Evolutionary conservation across 2,329 filamentous ascomycete genomes (phyloP), one percentile per base, ranked within the genome.

Genomic region (Rutstroemia sydowiana): DNA sequence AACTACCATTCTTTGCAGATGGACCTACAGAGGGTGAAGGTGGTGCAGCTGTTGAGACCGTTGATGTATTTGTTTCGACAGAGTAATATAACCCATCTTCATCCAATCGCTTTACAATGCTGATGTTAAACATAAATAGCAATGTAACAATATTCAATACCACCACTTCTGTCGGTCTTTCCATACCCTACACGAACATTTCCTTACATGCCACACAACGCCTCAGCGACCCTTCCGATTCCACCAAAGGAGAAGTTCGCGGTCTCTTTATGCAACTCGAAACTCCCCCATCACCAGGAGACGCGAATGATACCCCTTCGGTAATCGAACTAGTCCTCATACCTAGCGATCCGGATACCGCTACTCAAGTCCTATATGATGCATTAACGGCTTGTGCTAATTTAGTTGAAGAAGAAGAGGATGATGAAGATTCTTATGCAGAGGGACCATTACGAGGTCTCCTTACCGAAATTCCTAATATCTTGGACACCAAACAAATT

Each of bases 401-500:
- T n/a, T n/a, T n/a, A 51, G 82, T 85, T 37, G 77, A 80, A n/a
- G 83, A 86, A 47, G 82, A 85, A 43, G 77, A 77, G 13, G 81
- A 84, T 50, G 87, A 90, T 55, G 85, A 90, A 62, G 85, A 89
- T 58, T 87, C 86, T n/a, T 87, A 87, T 59, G 83, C 79, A 14
- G 84, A 90, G 58, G 87, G 88, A 3, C 85, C 88, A 20, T 77
- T 88, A 64, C 86, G 88, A 16, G 92, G 92, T 11, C 73, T 97
- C 13, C 73, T 97, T 51, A 96, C 92, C 0, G 92, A 97, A 66
- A 89, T 97, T 11, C 92, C 92, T 28, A 87, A 97, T 59, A 95
- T 96, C 34, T 75, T 97, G 28, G 91, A 95, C 40, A 92, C 92
- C 0, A 91, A 90, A 51, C 92, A 97, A 69, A 96, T 96, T 49